Base-by-base conservation (phyloP, 345 rosid species). In the Salix udensis region DNA sequence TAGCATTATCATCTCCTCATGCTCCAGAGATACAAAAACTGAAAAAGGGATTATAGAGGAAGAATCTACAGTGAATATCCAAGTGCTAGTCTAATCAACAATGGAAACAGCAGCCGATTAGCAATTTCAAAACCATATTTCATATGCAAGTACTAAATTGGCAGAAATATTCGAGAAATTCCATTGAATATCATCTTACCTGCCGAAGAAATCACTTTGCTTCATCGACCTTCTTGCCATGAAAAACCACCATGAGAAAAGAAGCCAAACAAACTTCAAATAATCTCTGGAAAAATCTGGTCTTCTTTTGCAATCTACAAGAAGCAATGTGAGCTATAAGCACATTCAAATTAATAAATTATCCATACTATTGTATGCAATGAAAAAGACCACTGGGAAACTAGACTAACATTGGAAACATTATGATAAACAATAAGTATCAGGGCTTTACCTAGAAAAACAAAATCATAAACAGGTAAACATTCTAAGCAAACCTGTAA, bases 241-340 rank as follows among this genome's bases (percentile, higher is more conserved):
- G 21, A 16, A 62, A 8, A 12, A 46, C 21, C 13, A 7, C 1
- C 18, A 9, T 39, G 10, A 26, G 21, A 2, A 23, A 67, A 31
- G 14, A 1, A 21, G 7, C 37, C 50, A 60, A 18, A 31, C 42
- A 70, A 65, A 46, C 70, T 18, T 46, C 61, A 50, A 21, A n/a
- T 36, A 23, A 40, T 36, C 53, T 50, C 71, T 2, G 44, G 34
- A 66, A 50, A 31, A 36, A 30, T 23, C n/a, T 28, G 21, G 10
- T 46, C 58, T 73, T 48, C 62, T 74, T 65, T 21, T 65, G n/a
- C 21, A 48, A 46, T 65, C 77, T 74, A 74, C 77, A 74, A 65
- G 55, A 31, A 46, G 65, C 66, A 65, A 24, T 7, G 64, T 75
- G 52, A 52, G 55, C 31, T 75, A 67, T 37, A 67, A 52, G 36